Conservation (phyloP, 148 eudicot species). For the Linanthus parryae region DNA sequence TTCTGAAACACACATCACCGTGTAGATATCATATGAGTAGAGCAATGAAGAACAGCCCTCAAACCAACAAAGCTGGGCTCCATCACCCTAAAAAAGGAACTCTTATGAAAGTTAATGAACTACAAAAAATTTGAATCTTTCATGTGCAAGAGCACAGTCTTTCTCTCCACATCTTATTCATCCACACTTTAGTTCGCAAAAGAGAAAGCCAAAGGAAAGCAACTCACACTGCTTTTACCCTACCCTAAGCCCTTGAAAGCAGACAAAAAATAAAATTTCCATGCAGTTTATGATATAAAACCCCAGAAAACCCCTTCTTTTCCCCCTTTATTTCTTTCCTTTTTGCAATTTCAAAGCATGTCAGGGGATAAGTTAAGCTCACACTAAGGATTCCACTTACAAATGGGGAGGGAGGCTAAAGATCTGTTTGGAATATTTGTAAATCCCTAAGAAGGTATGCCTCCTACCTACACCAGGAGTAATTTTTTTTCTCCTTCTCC, state of each 20-base stretch:
- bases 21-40: too few species aligned
- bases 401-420: too few species aligned
- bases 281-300: slow-evolving; percentile 20
- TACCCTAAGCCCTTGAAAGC: slow-evolving; percentile 10
- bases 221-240: slow-evolving; percentile 13
- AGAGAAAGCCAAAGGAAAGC: slow-evolving; percentile 9
- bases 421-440: slow-evolving; percentile 31
- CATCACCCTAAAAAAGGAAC: slow-evolving; percentile 2
- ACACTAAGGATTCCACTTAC: slow-evolving; percentile 10
- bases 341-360: slow-evolving; percentile 17
- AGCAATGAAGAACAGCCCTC: too few species aligned
- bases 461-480: slow-evolving; percentile 15
- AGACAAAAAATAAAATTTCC: slow-evolving; percentile 22
- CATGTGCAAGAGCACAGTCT: slow-evolving; percentile 4
- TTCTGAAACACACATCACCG: too few species aligned
- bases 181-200: slow-evolving; percentile 3
- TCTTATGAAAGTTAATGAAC: neutral
- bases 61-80: slow-evolving; percentile 13
- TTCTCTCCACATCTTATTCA: slow-evolving; percentile 15
- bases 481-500: too few species aligned
- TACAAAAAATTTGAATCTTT: slow-evolving; percentile 1
- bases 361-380: slow-evolving; percentile 11
- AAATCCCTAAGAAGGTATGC: slow-evolving; percentile 35
- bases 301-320: slow-evolving; percentile 8
- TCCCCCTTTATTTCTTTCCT: neutral